A percentile compares a stretch with the other conserved stretches of the same genome.
Conservation (phyloP, 352 stramenopile genomes). For the Blastocystis sp. region DNA sequence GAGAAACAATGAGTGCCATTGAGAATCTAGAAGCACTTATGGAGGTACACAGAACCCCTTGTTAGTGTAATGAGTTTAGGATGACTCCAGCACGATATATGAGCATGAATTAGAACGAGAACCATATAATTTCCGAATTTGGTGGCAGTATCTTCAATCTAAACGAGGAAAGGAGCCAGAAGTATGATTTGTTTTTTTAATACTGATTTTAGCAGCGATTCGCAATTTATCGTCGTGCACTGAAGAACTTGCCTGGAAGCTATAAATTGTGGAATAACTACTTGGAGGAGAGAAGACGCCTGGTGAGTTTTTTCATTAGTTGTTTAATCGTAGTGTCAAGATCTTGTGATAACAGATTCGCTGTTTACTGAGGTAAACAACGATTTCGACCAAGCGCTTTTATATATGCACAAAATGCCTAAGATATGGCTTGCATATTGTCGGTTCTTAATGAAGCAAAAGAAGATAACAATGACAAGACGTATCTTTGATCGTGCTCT, state of each 20-base stretch:
- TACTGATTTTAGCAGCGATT: constrained; percentile 19
- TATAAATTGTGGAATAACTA: constrained; percentile 92
- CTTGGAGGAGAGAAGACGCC: constrained; percentile 77
- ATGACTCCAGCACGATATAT: constrained; percentile 43
- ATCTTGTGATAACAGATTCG: constrained; percentile 72
- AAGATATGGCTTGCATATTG: constrained; percentile 87
- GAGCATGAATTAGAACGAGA: constrained; percentile 44
- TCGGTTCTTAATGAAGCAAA: constrained; percentile 77
- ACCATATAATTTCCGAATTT: constrained; percentile 63
- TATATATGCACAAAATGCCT: constrained; percentile 90
- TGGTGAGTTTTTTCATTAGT: constrained; percentile 2
- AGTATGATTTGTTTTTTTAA: background rate
- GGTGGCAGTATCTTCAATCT: constrained; percentile 56
- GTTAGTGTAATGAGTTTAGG: background rate
- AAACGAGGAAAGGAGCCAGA: constrained; percentile 41
- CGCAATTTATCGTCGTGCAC: constrained; percentile 80
- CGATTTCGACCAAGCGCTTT: constrained; percentile 82
- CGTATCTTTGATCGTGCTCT: constrained; percentile 90
- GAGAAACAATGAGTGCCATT: background rate
- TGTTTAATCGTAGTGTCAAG: constrained; percentile 56
- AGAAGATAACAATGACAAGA: constrained; percentile 78
- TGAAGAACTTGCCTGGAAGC: constrained; percentile 81
- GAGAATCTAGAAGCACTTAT: no score
- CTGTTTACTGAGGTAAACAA: constrained; percentile 69
- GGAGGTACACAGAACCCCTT: no score